phyloP scores from a whole-genome alignment of 495 filamentous ascomycete species.

The Lasiosphaeris hirsuta region DNA sequence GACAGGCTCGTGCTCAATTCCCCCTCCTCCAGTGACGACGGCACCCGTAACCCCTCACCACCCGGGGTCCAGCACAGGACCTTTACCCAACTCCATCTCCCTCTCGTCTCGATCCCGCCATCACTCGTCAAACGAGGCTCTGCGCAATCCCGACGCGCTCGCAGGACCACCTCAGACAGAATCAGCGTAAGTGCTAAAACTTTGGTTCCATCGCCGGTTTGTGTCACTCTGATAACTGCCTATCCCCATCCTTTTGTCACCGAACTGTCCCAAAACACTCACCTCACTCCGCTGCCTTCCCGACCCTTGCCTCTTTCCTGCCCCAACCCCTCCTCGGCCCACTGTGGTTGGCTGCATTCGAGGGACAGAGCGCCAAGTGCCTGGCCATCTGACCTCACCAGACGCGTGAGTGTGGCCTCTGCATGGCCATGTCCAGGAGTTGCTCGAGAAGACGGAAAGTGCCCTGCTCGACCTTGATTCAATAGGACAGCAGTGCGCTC shows the following conservation, averaged over 20 bases:
- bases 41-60: constrained; percentile 21
- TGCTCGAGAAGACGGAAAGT: not conserved
- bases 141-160: constrained; percentile 5
- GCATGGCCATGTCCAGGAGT: constrained; percentile 16
- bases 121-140: constrained; percentile 9
- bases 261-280: constrained; percentile 29
- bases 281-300: constrained; percentile 21
- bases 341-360: constrained; percentile 31
- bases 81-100: not conserved
- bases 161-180: not conserved
- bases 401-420: constrained; percentile 25
- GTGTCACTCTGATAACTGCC: not conserved
- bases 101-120: not conserved
- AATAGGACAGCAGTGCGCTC: constrained; percentile 2
- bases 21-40: constrained; percentile 16
- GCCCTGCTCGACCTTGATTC: not conserved
- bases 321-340: constrained; percentile 29
- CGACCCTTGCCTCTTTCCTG: constrained; percentile 23
- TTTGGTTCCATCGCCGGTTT: no score
- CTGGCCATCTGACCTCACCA: constrained; percentile 38
- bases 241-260: constrained; percentile 15
- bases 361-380: constrained; percentile 29
- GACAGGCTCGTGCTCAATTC: constrained; percentile 10
- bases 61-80: constrained; percentile 4
- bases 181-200: no score